Evolutionary conservation across 2,329 filamentous ascomycete species (phyloP).

Genomic region (Fusarium paranaense): DNA sequence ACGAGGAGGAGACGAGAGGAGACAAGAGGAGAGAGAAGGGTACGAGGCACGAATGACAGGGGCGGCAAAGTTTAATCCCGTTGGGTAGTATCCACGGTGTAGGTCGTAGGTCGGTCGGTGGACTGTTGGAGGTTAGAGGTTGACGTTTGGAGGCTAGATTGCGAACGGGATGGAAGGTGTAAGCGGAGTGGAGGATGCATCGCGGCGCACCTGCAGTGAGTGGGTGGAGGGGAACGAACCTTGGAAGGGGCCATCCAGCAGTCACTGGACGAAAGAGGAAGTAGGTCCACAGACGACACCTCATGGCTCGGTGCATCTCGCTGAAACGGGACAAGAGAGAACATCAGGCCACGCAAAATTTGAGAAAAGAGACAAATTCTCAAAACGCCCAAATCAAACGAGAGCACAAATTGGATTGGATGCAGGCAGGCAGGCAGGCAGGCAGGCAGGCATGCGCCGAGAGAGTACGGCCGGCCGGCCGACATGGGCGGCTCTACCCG

Average conservation of each 20-base stretch:
- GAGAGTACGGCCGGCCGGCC: conserved; percentile 6
- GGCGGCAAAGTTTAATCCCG: conserved; percentile 15
- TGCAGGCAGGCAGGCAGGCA: neutral
- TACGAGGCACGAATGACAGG: conserved; percentile 28
- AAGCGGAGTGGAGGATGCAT: conserved; percentile 12
- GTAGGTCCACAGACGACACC: conserved; percentile 39
- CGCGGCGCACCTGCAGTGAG: neutral
- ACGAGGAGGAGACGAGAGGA: conserved; percentile 1
- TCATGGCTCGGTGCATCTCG: conserved; percentile 41
- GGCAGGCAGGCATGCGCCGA: conserved; percentile 14
- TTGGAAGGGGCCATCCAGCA: conserved; percentile 22
- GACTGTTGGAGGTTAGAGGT: neutral
- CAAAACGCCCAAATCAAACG: conserved; percentile 21
- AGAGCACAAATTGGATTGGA: conserved; percentile 16
- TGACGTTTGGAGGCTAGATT: neutral
- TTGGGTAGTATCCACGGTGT: conserved; percentile 14
- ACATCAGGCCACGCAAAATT: conserved; percentile 40
- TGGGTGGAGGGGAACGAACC: conserved; percentile 16
- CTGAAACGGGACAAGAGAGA: conserved; percentile 36
- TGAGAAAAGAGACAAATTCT: conserved; percentile 12
- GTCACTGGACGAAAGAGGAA: conserved; percentile 43
- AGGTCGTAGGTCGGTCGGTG: neutral
- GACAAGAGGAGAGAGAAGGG: conserved; percentile 16
- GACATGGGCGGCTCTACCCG: conserved; percentile 6
- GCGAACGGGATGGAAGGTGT: conserved; percentile 9